phyloP scores from a whole-genome alignment of 2,329 filamentous ascomycete genomes.

The Stachybotrys echinatus region DNA sequence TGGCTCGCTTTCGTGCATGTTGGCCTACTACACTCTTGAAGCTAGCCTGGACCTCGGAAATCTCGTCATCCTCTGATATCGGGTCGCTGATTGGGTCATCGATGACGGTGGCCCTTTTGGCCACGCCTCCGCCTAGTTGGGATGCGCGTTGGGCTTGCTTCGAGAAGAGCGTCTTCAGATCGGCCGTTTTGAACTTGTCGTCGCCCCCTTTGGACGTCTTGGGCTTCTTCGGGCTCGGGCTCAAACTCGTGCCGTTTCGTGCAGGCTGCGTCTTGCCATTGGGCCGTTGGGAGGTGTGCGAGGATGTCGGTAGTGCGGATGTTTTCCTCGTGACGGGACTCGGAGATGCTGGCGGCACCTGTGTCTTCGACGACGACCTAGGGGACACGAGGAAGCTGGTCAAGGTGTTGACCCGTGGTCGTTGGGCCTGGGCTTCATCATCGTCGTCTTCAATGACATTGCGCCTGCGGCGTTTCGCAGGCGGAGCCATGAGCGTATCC shows the following conservation, averaged over 20 bases:
- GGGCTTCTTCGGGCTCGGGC: conserved; percentile 32
- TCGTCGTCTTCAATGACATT: conserved; percentile 47
- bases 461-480: conserved; percentile 53
- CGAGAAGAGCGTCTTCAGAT: conserved; percentile 56
- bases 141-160: conserved; percentile 50
- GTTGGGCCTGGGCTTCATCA: conserved; percentile 46
- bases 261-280: conserved; percentile 18
- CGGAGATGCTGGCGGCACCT: conserved; percentile 29
- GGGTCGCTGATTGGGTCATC: conserved; percentile 50
- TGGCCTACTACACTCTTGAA: conserved; percentile 50
- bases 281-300: conserved; percentile 12
- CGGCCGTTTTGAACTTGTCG: conserved; percentile 48
- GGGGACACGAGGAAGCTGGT: conserved; percentile 51
- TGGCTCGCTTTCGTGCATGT: conserved; percentile 49
- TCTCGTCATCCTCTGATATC: conserved; percentile 57
- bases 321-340: conserved; percentile 32
- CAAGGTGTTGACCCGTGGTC: conserved; percentile 38
- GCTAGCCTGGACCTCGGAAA: conserved; percentile 44
- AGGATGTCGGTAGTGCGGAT: conserved; percentile 11
- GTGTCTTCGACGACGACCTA: conserved; percentile 27
- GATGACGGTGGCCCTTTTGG: conserved; percentile 21
- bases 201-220: conserved; percentile 32
- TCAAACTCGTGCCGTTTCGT: conserved; percentile 24
- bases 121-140: conserved; percentile 22
- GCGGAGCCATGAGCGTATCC: conserved; percentile 47